phyloP scores from a whole-genome alignment of 306 rosid genomes.

The Pterocarpus macrocarpus region DNA sequence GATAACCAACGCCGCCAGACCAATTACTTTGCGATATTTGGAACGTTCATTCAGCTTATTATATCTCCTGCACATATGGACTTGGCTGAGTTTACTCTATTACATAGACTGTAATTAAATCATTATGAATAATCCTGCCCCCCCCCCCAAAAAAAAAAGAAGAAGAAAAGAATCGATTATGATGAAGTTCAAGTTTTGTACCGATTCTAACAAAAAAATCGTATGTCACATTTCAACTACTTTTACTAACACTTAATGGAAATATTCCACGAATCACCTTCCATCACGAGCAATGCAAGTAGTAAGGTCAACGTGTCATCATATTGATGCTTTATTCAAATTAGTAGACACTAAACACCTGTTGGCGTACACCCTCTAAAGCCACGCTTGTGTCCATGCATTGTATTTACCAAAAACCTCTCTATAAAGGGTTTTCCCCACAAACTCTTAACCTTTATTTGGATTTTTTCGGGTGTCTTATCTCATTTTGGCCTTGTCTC shows the following conservation, averaged over 20 bases:
- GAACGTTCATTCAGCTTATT: neutral
- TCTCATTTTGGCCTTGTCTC: neutral
- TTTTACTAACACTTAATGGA: neutral
- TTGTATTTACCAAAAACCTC: neutral
- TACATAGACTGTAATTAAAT: neutral
- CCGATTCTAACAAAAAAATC: too few species aligned
- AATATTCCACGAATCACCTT: neutral
- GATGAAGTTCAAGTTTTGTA: neutral
- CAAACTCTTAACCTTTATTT: neutral
- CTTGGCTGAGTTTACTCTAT: neutral
- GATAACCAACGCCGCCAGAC: neutral
- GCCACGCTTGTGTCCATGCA: neutral
- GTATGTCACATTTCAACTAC: neutral
- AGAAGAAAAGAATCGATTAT: neutral
- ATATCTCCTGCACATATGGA: neutral
- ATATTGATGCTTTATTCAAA: too few species aligned
- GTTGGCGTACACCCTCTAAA: too few species aligned
- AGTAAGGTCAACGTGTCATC: neutral
- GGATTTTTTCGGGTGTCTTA: neutral
- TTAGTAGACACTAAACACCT: neutral
- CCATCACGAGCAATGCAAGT: neutral
- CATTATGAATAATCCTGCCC: neutral
- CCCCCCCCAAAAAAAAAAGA: too few species aligned
- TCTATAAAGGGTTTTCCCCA: neutral
- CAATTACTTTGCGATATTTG: neutral